Percentiles rank a stretch among this genome's conserved stretches.
phyloP scores from a whole-genome alignment of 495 filamentous ascomycete species.

The Podospora didyma region DNA sequence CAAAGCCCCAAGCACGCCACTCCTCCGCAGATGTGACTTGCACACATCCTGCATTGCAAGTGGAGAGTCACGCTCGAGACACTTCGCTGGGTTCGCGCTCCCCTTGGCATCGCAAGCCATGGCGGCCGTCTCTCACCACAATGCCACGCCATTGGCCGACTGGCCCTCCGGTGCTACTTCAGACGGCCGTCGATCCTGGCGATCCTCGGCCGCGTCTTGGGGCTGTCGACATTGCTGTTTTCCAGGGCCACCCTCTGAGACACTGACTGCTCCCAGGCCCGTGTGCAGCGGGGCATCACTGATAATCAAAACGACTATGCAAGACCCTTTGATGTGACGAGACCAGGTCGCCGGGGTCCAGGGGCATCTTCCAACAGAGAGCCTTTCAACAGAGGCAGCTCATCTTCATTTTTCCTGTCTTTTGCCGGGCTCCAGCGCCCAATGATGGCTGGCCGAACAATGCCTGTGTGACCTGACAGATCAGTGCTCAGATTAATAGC shows the following conservation, averaged over 20 bases:
- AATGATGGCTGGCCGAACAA: neutral
- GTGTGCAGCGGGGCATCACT: neutral
- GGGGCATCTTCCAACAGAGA: slow-evolving; percentile 3
- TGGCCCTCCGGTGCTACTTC: neutral
- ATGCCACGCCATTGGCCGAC: slow-evolving; percentile 6
- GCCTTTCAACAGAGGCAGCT: neutral
- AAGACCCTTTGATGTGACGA: neutral
- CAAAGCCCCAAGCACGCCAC: slow-evolving; percentile 2
- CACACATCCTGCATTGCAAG: neutral
- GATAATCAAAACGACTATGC: neutral
- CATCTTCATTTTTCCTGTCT: no score
- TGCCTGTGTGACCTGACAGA: slow-evolving; percentile 17
- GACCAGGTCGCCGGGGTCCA: neutral
- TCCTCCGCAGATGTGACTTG: slow-evolving; percentile 1
- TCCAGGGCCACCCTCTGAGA: neutral
- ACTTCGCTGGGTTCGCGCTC: neutral
- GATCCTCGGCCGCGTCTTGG: neutral
- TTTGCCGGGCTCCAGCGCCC: no score
- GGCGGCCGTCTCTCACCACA: neutral
- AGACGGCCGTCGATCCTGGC: neutral
- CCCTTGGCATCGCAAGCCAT: neutral
- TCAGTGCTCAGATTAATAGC: neutral
- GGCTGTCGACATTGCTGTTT: neutral
- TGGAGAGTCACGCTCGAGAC: neutral
- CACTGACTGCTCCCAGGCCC: neutral